phyloP scores from a whole-genome alignment of 768 basidiomycete genomes.

The Holtermanniella nyarrowii region DNA sequence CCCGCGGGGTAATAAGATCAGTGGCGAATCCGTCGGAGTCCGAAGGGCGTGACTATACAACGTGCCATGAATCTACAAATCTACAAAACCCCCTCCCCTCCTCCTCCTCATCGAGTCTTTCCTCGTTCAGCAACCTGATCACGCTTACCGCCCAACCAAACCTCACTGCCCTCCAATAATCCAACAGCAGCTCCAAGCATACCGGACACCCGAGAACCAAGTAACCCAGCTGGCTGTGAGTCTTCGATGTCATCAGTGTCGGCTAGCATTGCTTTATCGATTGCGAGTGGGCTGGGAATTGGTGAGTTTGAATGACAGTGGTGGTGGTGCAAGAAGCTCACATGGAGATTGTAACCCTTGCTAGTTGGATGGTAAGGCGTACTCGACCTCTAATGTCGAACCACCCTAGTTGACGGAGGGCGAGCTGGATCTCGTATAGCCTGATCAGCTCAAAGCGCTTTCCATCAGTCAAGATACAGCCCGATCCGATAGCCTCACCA shows the following conservation, averaged over 20 bases:
- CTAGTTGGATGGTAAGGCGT: slow-evolving; percentile 64
- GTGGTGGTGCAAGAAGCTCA: slow-evolving; percentile 62
- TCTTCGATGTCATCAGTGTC: background rate
- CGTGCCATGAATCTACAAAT: too few relatives aligned
- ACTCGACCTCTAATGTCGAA: slow-evolving; percentile 67
- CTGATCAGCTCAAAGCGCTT: slow-evolving; percentile 60
- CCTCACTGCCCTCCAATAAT: background rate
- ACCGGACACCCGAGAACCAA: background rate
- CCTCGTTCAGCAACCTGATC: too few relatives aligned
- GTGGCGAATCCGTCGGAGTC: too few relatives aligned
- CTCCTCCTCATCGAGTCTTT: too few relatives aligned
- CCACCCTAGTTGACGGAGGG: slow-evolving; percentile 64
- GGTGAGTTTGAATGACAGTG: background rate
- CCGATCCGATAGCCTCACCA: background rate
- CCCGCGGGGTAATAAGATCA: too few relatives aligned
- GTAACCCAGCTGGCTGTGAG: background rate
- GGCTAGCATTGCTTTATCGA: background rate
- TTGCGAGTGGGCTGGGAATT: background rate
- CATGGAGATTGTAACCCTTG: slow-evolving; percentile 62
- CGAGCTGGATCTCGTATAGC: slow-evolving; percentile 70
- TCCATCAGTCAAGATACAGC: slow-evolving; percentile 45
- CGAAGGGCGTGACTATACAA: too few relatives aligned
- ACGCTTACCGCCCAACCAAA: background rate
- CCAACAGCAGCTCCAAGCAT: background rate
- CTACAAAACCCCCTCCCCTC: too few relatives aligned